Evolutionary conservation across 23 red algal species (phyloP).

Genomic region (Pyropia haitanensis): DNA sequence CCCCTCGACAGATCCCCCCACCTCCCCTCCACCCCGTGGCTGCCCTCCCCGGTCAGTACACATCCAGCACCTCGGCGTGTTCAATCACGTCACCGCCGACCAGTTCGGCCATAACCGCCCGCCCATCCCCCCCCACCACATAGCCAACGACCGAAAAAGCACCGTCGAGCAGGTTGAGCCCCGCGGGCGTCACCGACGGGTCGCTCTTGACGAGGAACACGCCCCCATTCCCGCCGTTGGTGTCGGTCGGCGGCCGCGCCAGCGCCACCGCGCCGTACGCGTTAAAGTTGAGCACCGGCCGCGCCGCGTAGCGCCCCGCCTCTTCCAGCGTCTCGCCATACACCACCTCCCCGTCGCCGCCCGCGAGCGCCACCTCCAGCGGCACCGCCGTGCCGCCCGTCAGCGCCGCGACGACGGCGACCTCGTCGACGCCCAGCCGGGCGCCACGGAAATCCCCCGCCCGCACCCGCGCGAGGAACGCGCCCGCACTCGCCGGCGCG

Average conservation of each 20-base stretch:
- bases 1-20: too few species aligned
- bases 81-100: neutral
- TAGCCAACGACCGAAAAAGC: constrained; percentile 1
- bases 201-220: constrained; percentile 4
- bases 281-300: neutral
- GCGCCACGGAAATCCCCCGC: too few species aligned
- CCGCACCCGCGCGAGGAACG: too few species aligned
- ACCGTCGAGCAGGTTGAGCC: constrained; percentile 4
- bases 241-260: neutral
- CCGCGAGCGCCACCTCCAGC: too few species aligned
- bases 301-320: neutral
- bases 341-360: neutral
- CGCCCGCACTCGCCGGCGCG: too few species aligned
- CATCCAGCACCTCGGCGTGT: neutral
- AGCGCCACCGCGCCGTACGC: constrained; percentile 4
- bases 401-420: too few species aligned
- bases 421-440: too few species aligned
- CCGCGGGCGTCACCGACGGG: constrained; percentile 2
- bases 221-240: neutral
- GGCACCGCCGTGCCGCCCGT: too few species aligned
- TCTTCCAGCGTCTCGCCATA: constrained; percentile 2
- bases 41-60: too few species aligned
- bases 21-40: too few species aligned
- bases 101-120: neutral
- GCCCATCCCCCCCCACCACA: neutral